phyloP scores from a whole-genome alignment of 805 yeast genomes.

The Myxozyma monticola region DNA sequence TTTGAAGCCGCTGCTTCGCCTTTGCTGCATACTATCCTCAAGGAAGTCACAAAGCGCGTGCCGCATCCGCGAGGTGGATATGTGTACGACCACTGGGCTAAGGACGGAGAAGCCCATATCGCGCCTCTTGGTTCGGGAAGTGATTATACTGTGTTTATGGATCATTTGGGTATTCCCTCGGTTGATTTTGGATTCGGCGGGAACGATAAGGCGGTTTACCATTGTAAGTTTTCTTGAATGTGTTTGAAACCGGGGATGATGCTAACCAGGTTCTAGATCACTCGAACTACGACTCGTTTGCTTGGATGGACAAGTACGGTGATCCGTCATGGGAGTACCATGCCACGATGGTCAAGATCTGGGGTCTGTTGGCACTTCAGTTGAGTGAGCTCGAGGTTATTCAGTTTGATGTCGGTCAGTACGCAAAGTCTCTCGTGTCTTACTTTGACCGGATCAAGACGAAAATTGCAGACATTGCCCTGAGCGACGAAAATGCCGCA shows the following conservation, averaged over 20 bases:
- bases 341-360: slow-evolving; percentile 53
- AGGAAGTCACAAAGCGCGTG: slow-evolving; percentile 48
- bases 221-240: slow-evolving; percentile 32
- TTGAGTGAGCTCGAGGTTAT: slow-evolving; percentile 52
- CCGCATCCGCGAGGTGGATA: slow-evolving; percentile 47
- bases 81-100: slow-evolving; percentile 41
- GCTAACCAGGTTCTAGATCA: slow-evolving; percentile 46
- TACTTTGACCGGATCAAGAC: slow-evolving; percentile 44
- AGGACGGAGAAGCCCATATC: slow-evolving; percentile 40
- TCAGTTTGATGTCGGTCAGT: slow-evolving; percentile 45
- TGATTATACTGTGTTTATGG: slow-evolving; percentile 54
- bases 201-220: slow-evolving; percentile 59
- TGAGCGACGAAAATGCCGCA: slow-evolving; percentile 3
- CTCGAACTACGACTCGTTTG: slow-evolving; percentile 56
- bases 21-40: slow-evolving; percentile 50
- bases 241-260: background rate
- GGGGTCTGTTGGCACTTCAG: slow-evolving; percentile 52
- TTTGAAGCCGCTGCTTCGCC: slow-evolving; percentile 62
- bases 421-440: slow-evolving; percentile 43
- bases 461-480: slow-evolving; percentile 40
- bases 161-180: slow-evolving; percentile 45
- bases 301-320: slow-evolving; percentile 66
- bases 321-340: slow-evolving; percentile 66
- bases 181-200: slow-evolving; percentile 58
- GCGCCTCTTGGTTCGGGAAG: slow-evolving; percentile 65